Evolutionary conservation across 164 flowering plant species (phyloP).

Genomic region (Chloranthus sessilifolius): DNA sequence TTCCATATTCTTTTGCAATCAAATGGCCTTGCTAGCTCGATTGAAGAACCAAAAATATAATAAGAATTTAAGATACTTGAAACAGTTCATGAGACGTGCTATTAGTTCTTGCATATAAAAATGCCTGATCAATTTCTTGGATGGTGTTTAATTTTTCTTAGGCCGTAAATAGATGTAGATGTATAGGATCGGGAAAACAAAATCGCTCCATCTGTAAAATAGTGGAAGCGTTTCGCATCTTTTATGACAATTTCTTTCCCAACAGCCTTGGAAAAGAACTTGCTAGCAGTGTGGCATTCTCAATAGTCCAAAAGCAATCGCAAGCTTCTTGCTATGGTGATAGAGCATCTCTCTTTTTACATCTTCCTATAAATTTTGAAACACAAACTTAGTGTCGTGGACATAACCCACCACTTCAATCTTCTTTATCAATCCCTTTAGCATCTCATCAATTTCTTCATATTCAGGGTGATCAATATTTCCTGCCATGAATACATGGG

Average conservation of each 20-base stretch:
- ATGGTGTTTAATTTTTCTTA: too few species aligned
- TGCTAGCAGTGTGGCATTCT: constrained; percentile 30
- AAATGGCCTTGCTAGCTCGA: too few species aligned
- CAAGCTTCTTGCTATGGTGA: constrained; percentile 33
- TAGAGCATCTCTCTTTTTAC: constrained; percentile 22
- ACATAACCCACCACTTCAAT: constrained; percentile 26
- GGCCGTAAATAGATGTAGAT: too few species aligned
- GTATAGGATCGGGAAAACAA: too few species aligned
- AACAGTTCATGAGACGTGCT: too few species aligned
- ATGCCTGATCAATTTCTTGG: too few species aligned
- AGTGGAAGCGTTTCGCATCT: constrained; percentile 31
- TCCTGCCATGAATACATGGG: constrained; percentile 23
- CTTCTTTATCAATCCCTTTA: constrained; percentile 17
- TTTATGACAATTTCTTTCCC: constrained; percentile 23
- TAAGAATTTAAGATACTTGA: too few species aligned
- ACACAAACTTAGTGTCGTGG: constrained; percentile 19
- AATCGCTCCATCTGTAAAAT: constrained; percentile 25
- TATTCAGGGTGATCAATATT: constrained; percentile 18
- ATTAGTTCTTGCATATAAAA: too few species aligned
- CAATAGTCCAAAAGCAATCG: constrained; percentile 26
- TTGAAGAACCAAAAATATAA: too few species aligned
- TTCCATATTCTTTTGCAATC: too few species aligned
- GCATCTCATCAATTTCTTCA: constrained; percentile 11
- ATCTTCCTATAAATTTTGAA: constrained; percentile 25
- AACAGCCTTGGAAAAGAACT: constrained; percentile 24